Base-by-base conservation (phyloP, 2,329 filamentous ascomycete species). In the Colletotrichum tamarilloi region DNA sequence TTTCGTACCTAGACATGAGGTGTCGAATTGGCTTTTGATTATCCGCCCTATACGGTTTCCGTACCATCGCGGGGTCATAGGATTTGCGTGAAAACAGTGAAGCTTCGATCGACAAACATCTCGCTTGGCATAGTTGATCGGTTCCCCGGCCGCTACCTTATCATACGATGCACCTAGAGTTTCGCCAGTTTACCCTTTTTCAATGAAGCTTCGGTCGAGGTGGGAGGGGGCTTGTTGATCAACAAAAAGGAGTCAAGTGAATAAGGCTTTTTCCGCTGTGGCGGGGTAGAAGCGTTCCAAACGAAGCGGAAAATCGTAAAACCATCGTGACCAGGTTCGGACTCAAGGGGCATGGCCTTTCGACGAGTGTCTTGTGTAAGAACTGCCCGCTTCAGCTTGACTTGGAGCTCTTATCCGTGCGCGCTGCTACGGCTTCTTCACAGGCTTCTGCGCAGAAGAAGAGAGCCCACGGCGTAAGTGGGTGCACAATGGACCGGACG, bases 331-430 rank as follows among this genome's bases (percentile, higher is more conserved):
- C 24, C n/a, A 42, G 1, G 53, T 30, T 63, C 5, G 22, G 38
- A 16, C 24, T 12, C 30, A 24, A 16, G 68, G 16, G n/a, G 22
- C 30, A 28, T 56, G 64, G 52, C 28, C 55, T 28, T 32, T 32
- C 62, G 22, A 30, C 24, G 38, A 11, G 4, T 12, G 32, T 42
- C 19, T 5, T 22, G 8, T 49, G 42, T 4, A 22, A n/a, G 19
- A 9, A 49, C 8, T 49, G 42, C 19, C 3, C 19, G 19, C 42
- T 19, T 22, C 42, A 22, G 46, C 56, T 49, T 35, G 28, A 30
- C 28, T 52, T 38, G 52, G 55, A 35, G 19, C 62, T 49, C 42
- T 49, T 9, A 58, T 52, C 57, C 38, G 56, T 63, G 68, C 68
- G 42, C 42, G 46, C 42, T 12, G 19, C 7, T 26, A 46, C 57